Evolutionary conservation across 169 alveolate genomes (phyloP).

Genomic region (Babesia sp.): DNA sequence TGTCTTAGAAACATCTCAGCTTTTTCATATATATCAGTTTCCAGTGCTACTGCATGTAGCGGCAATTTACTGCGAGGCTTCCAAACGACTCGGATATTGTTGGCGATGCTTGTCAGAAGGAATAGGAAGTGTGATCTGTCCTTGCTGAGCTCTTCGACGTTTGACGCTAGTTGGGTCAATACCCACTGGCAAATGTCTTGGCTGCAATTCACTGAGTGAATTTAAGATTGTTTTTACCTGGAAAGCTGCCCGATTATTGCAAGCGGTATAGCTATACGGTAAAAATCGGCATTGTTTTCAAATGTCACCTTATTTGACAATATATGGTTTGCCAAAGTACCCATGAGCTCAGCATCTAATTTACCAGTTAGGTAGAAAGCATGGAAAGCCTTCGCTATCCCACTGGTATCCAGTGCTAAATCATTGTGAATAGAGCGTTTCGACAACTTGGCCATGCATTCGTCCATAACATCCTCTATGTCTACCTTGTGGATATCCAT

Average conservation of each 20-base stretch:
- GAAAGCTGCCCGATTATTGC: slow-evolving; percentile 24
- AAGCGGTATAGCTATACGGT: slow-evolving; percentile 47
- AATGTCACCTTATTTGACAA: slow-evolving; percentile 4
- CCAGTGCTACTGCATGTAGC: slow-evolving; percentile 21
- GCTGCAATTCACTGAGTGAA: background rate
- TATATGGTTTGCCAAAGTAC: slow-evolving; percentile 1
- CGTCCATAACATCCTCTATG: slow-evolving; percentile 1
- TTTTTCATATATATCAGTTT: slow-evolving; percentile 54
- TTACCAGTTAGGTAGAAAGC: slow-evolving; percentile 46
- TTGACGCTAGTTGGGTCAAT: slow-evolving; percentile 35
- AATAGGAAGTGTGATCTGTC: slow-evolving; percentile 49
- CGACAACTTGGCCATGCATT: slow-evolving; percentile 8
- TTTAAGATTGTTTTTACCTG: background rate
- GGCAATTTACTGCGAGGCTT: background rate
- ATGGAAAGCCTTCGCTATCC: slow-evolving; percentile 38
- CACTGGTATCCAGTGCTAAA: background rate
- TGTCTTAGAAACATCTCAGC: slow-evolving; percentile 50
- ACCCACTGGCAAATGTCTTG: slow-evolving; percentile 45
- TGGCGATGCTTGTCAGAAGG: slow-evolving; percentile 46
- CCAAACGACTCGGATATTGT: slow-evolving; percentile 6
- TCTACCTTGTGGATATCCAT: background rate
- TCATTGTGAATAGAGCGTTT: background rate
- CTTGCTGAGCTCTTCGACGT: slow-evolving; percentile 10
- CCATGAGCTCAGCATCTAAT: slow-evolving; percentile 26
- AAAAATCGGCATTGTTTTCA: slow-evolving; percentile 41